These are phyloP conservation scores for Yamadazyma atlantica DNA, from an alignment of 1,139 yeast species.

Conservation along the genomic window DNA sequence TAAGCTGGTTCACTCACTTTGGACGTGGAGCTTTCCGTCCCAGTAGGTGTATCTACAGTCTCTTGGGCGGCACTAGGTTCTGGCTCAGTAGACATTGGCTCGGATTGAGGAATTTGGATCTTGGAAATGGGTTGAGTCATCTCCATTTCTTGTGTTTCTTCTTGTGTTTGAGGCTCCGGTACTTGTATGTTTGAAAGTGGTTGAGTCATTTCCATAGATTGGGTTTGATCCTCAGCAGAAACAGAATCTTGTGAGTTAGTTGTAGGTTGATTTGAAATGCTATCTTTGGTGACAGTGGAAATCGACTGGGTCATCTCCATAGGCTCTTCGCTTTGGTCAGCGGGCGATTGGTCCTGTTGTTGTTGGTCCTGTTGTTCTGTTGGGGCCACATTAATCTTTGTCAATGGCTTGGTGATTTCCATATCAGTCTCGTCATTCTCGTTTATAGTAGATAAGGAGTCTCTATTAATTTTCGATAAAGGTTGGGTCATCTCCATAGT, in stretches of 20 bases:
- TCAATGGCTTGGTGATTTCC: constrained; percentile 10
- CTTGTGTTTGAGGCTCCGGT: constrained; percentile 1
- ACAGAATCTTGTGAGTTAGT: too few relatives aligned
- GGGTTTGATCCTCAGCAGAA: too few relatives aligned
- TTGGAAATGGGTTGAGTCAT: constrained; percentile 14
- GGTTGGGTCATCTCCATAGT: constrained; percentile 11
- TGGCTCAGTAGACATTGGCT: neutral
- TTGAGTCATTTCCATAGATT: constrained; percentile 19
- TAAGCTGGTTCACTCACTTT: too few relatives aligned
- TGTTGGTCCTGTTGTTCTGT: too few relatives aligned
- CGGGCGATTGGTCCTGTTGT: neutral
- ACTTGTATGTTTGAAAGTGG: constrained; percentile 6
- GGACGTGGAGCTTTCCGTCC: too few relatives aligned
- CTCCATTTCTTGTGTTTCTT: constrained; percentile 11
- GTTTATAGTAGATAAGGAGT: constrained; percentile 4
- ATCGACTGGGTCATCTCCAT: constrained; percentile 18
- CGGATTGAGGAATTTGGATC: neutral
- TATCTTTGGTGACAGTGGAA: constrained; percentile 3
- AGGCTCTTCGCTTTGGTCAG: constrained; percentile 4
- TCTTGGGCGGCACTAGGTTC: too few relatives aligned
- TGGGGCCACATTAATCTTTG: neutral
- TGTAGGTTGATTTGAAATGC: too few relatives aligned
- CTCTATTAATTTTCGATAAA: constrained; percentile 3
- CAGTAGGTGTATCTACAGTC: too few relatives aligned
- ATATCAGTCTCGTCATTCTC: constrained; percentile 6